phyloP scores from a whole-genome alignment of 371 early-diverging fungal genomes.

The Mortierella sp. region DNA sequence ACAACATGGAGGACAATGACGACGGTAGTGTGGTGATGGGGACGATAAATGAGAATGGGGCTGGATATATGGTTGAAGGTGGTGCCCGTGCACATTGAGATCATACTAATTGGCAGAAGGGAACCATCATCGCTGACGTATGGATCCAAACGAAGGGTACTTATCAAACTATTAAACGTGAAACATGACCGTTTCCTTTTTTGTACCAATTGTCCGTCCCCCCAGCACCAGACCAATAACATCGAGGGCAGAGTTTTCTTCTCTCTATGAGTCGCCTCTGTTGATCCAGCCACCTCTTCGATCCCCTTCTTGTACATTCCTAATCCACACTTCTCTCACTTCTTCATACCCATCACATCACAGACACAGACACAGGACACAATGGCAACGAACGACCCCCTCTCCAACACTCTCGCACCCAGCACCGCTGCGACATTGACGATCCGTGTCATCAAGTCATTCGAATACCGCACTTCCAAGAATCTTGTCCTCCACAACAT shows the following conservation, averaged over 20 bases:
- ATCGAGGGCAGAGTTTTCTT: not conserved
- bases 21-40: too few relatives aligned
- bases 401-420: slow-evolving; percentile 70
- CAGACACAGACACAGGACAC: not conserved
- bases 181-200: not conserved
- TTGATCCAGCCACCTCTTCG: not conserved
- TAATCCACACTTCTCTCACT: not conserved
- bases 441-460: slow-evolving; percentile 89
- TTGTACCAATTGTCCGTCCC: not conserved
- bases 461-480: slow-evolving; percentile 91
- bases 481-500: slow-evolving; percentile 84
- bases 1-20: not conserved
- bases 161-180: not conserved
- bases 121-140: not conserved
- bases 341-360: slow-evolving; percentile 1
- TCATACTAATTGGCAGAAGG: too few relatives aligned
- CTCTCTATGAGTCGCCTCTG: not conserved
- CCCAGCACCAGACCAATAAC: not conserved
- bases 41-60: too few relatives aligned
- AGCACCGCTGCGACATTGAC: slow-evolving; percentile 79
- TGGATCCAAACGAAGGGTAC: not conserved
- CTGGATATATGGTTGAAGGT: too few relatives aligned
- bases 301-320: not conserved
- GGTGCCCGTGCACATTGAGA: too few relatives aligned
- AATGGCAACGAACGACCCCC: slow-evolving; percentile 38